A percentile compares a stretch with the other conserved stretches of the same genome.
Conservation (phyloP, 495 filamentous ascomycete genomes). For the Neurospora africana region DNA sequence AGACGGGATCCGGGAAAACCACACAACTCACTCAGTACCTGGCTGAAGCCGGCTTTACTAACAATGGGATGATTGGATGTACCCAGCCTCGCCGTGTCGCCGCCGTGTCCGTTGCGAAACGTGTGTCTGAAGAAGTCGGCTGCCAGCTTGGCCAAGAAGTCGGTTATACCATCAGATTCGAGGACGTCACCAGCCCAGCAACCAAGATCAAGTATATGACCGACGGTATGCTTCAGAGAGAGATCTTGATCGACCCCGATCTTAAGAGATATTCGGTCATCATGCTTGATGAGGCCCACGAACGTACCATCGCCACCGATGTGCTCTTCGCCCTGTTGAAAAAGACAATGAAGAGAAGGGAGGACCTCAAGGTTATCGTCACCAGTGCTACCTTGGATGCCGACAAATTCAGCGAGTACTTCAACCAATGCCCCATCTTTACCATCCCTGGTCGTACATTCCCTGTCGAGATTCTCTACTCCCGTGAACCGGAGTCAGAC, state of each 20-base stretch:
- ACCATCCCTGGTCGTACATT: constrained; percentile 91
- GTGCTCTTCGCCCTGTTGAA: constrained; percentile 90
- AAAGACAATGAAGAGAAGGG: constrained; percentile 76
- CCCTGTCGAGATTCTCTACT: constrained; percentile 92
- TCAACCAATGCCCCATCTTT: constrained; percentile 89
- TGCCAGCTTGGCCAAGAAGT: constrained; percentile 86
- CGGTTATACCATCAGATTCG: constrained; percentile 96
- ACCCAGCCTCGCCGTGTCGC: constrained; percentile 96
- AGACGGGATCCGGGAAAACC: constrained; percentile 96
- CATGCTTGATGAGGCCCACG: constrained; percentile 98
- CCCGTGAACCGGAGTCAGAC: constrained; percentile 86
- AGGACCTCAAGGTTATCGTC: constrained; percentile 89
- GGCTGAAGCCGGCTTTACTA: constrained; percentile 82
- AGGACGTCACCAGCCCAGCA: constrained; percentile 80
- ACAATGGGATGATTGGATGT: constrained; percentile 89
- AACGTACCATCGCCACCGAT: constrained; percentile 92
- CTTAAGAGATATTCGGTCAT: constrained; percentile 86
- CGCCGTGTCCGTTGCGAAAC: constrained; percentile 93
- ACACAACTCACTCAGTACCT: constrained; percentile 94
- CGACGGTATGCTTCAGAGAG: constrained; percentile 93
- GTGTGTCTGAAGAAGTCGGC: constrained; percentile 93
- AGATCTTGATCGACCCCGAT: constrained; percentile 83
- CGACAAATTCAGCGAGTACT: constrained; percentile 94
- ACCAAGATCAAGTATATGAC: constrained; percentile 99
- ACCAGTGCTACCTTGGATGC: constrained; percentile 94